A percentile compares a stretch with the other conserved stretches of the same genome.
Conservation (phyloP, 345 rosid genomes). For the Bruguiera gymnorhiza region DNA sequence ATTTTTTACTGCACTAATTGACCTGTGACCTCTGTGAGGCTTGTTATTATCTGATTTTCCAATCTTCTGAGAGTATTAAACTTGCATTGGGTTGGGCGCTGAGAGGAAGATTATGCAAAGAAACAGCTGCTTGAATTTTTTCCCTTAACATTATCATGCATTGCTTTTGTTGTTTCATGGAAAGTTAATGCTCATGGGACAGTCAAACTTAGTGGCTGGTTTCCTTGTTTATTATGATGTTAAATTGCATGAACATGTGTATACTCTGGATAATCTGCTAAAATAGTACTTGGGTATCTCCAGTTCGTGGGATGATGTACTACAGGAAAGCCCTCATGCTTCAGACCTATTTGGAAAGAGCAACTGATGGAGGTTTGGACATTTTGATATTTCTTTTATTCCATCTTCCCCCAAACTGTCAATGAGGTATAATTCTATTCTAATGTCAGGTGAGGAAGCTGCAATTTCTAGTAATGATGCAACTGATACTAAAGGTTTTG, state of each 20-base stretch:
- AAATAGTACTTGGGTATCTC: conserved; percentile 18
- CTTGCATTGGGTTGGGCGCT: background rate
- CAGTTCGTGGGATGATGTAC: conserved; percentile 99
- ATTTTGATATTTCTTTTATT: conserved; percentile 12
- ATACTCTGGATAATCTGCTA: background rate
- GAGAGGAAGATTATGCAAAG: background rate
- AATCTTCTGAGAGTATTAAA: background rate
- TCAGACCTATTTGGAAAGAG: conserved; percentile 79
- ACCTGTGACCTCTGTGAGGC: background rate
- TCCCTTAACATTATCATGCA: background rate
- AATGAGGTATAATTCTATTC: conserved; percentile 19
- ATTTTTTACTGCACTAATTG: background rate
- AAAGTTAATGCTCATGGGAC: too few relatives aligned
- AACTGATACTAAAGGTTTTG: conserved; percentile 73
- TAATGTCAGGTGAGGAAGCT: conserved; percentile 63
- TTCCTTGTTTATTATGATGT: background rate
- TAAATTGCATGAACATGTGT: background rate
- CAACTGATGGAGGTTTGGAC: conserved; percentile 57
- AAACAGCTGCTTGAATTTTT: background rate
- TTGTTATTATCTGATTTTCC: background rate
- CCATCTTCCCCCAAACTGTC: conserved; percentile 13
- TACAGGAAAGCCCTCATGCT: conserved; percentile 97
- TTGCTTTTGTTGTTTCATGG: background rate
- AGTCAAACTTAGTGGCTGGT: too few relatives aligned
- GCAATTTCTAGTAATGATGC: conserved; percentile 44